A percentile compares a stretch with the other conserved stretches of the same genome.
Conservation (phyloP, 148 eudicot species). For the Vaccinium vitisidaea region DNA sequence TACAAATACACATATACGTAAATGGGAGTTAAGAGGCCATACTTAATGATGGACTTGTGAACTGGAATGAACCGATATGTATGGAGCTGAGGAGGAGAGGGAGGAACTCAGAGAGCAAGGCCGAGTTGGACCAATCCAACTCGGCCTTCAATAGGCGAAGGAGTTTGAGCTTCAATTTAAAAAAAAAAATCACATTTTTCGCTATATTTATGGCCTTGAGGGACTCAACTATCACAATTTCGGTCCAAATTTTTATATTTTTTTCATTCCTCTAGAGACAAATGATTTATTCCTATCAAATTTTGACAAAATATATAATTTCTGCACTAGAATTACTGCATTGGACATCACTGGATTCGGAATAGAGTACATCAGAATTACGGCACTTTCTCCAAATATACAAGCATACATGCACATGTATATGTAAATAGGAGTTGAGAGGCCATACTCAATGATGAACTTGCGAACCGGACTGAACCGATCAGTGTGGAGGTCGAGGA, state of each 20-base stretch:
- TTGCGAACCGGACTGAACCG: conserved; percentile 70
- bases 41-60: conserved; percentile 62
- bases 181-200: too few species aligned
- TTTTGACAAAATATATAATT: too few species aligned
- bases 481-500: conserved; percentile 56
- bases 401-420: not conserved
- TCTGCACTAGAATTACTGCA: too few species aligned
- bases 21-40: conserved; percentile 13
- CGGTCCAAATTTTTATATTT: too few species aligned
- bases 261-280: too few species aligned
- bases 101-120: conserved; percentile 42
- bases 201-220: too few species aligned
- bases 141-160: conserved; percentile 41
- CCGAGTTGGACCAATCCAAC: conserved; percentile 25
- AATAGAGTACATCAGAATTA: too few species aligned
- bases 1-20: not conserved
- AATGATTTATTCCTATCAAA: too few species aligned
- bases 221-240: too few species aligned
- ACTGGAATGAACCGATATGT: conserved; percentile 64
- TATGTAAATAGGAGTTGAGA: not conserved
- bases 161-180: conserved; percentile 37
- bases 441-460: conserved; percentile 49
- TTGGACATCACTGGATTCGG: too few species aligned
- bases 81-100: conserved; percentile 46
- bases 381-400: too few species aligned